phyloP scores from a whole-genome alignment of 345 rosid genomes.

The Boechera stricta region DNA sequence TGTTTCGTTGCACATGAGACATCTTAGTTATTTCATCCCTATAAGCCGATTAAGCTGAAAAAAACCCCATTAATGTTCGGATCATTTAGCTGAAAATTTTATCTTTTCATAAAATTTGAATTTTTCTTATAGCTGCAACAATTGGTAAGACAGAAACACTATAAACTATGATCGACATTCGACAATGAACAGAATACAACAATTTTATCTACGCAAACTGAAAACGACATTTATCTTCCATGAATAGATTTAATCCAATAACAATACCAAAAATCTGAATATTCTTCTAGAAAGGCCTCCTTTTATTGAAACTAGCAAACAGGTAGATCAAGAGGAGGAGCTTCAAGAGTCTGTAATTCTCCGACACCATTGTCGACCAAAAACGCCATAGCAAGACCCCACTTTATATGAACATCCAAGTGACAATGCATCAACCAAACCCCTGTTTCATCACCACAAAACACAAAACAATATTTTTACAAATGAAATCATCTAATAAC shows the following conservation, averaged over 20 bases:
- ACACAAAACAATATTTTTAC: background rate
- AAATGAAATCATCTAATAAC: background rate
- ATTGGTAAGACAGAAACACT: background rate
- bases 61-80: background rate
- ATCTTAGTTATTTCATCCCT: too few relatives aligned
- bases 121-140: background rate
- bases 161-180: background rate
- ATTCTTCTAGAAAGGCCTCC: background rate
- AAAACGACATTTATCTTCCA: background rate
- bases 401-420: slow-evolving; percentile 84
- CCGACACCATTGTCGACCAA: slow-evolving; percentile 80
- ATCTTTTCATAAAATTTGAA: background rate
- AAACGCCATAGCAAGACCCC: slow-evolving; percentile 93
- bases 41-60: background rate
- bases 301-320: slow-evolving; percentile 50
- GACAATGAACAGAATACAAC: slow-evolving; percentile 6
- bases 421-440: slow-evolving; percentile 97
- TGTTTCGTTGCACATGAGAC: background rate
- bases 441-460: slow-evolving; percentile 51
- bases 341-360: slow-evolving; percentile 57
- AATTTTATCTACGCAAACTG: background rate
- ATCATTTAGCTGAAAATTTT: background rate
- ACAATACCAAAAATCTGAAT: slow-evolving; percentile 30
- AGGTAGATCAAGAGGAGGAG: slow-evolving; percentile 78
- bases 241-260: slow-evolving; percentile 2